A percentile compares a stretch with the other conserved stretches of the same genome.
phyloP scores from a whole-genome alignment of 2,329 filamentous ascomycete species.

The Pseudogymnoascus destructans region DNA sequence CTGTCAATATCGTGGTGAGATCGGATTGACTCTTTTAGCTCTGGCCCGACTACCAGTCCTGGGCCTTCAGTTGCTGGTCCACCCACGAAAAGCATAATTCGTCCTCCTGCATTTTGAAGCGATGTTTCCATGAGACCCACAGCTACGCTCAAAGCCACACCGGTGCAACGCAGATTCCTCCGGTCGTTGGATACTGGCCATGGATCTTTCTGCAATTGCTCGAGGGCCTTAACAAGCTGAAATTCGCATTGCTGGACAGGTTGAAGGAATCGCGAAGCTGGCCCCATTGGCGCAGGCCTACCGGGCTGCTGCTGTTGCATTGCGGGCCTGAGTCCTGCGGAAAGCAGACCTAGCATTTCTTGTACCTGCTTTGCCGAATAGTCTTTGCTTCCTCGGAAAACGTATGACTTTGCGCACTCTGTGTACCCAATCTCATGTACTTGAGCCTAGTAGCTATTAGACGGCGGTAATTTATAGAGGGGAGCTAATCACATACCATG shows the following conservation, averaged over 20 bases:
- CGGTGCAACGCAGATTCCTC: slow-evolving; percentile 80
- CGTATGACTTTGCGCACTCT: slow-evolving; percentile 96
- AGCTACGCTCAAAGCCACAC: slow-evolving; percentile 90
- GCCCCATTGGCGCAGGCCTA: slow-evolving; percentile 60
- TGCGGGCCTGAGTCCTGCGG: slow-evolving; percentile 59
- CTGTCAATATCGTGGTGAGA: slow-evolving; percentile 98
- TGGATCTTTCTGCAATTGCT: slow-evolving; percentile 90
- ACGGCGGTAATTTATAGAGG: slow-evolving; percentile 16
- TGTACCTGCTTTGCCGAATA: slow-evolving; percentile 98
- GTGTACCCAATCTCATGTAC: slow-evolving; percentile 97
- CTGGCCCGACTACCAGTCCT: slow-evolving; percentile 90
- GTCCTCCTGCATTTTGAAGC: slow-evolving; percentile 87
- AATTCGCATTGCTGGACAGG: slow-evolving; percentile 95
- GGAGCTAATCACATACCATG: slow-evolving; percentile 50
- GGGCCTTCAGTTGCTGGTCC: slow-evolving; percentile 92
- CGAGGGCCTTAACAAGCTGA: slow-evolving; percentile 88
- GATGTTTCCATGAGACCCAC: slow-evolving; percentile 85
- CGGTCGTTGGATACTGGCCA: slow-evolving; percentile 95
- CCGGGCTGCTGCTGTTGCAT: slow-evolving; percentile 57
- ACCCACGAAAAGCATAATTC: slow-evolving; percentile 95
- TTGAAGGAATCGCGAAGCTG: slow-evolving; percentile 79
- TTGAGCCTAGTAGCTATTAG: slow-evolving; percentile 49
- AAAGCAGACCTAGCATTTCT: slow-evolving; percentile 85
- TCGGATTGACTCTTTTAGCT: slow-evolving; percentile 89
- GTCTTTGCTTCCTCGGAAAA: slow-evolving; percentile 95